These are phyloP conservation scores for Peronospora belbahrii DNA, from an alignment of 352 stramenopile species.

Conservation along the genomic window DNA sequence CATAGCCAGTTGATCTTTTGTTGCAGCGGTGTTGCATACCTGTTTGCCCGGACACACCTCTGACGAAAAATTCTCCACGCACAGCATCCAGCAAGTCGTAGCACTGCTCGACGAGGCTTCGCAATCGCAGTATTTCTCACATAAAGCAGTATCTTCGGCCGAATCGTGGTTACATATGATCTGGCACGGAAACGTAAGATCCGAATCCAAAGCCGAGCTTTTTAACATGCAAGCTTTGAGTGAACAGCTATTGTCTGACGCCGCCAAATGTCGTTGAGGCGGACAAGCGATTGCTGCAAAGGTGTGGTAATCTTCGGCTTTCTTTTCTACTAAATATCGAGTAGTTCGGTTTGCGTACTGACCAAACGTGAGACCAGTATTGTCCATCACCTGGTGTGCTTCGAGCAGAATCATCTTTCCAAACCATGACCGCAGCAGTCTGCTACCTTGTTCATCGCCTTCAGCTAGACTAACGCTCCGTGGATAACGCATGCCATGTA, in stretches of 20 bases:
- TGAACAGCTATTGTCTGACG: conserved; percentile 43
- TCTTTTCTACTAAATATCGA: conserved; percentile 39
- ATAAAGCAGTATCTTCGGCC: conserved; percentile 25
- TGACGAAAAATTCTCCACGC: conserved; percentile 36
- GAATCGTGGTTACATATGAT: conserved; percentile 54
- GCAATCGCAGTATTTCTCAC: conserved; percentile 39
- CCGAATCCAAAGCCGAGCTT: conserved; percentile 16
- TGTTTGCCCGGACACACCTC: conserved; percentile 40
- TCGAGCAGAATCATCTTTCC: conserved; percentile 58
- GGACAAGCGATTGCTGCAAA: conserved; percentile 45
- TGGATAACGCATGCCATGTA: conserved; percentile 71
- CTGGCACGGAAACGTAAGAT: conserved; percentile 37
- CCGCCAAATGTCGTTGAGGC: conserved; percentile 31
- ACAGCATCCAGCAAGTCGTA: conserved; percentile 54
- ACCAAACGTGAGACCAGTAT: conserved; percentile 45
- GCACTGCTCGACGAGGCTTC: conserved; percentile 18
- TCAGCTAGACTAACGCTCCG: conserved; percentile 33
- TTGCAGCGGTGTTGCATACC: conserved; percentile 34
- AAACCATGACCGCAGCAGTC: conserved; percentile 54
- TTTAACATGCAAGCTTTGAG: conserved; percentile 39
- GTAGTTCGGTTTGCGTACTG: conserved; percentile 50
- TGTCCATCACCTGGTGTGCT: conserved; percentile 38
- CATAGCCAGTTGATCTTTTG: conserved; percentile 37
- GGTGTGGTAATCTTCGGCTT: conserved; percentile 16
- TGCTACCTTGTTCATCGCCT: conserved; percentile 23